A percentile compares a stretch with the other conserved stretches of the same genome.
These are phyloP conservation scores for Albifimbria verrucaria DNA, from an alignment of 2,329 filamentous ascomycete genomes.

Conservation along the genomic window DNA sequence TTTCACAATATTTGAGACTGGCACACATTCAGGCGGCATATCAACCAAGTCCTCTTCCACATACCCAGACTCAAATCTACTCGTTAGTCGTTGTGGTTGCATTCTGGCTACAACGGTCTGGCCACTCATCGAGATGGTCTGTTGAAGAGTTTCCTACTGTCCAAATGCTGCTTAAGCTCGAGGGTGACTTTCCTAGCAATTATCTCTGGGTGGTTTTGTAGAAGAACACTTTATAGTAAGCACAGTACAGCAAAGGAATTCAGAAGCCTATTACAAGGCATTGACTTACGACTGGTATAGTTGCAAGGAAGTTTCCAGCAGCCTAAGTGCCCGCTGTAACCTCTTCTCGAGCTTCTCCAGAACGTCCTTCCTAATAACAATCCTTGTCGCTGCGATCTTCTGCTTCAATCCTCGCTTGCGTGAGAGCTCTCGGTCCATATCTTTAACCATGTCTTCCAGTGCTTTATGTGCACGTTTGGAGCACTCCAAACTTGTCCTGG, in stretches of 20 bases:
- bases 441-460: constrained; percentile 12
- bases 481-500: constrained; percentile 4
- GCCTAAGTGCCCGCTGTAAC: constrained; percentile 9
- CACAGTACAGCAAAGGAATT: not conserved
- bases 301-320: constrained; percentile 13
- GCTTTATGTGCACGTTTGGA: constrained; percentile 10
- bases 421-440: constrained; percentile 11
- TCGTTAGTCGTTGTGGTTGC: not conserved
- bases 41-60: not conserved
- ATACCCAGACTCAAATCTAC: not conserved
- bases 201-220: not conserved
- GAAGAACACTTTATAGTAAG: not conserved
- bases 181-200: not conserved
- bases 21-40: no score
- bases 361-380: constrained; percentile 14
- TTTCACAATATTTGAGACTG: no score
- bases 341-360: constrained; percentile 13
- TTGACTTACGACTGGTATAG: constrained; percentile 16
- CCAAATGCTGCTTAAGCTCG: not conserved
- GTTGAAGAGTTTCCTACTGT: not conserved
- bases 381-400: constrained; percentile 15
- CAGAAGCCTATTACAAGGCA: not conserved
- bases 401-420: constrained; percentile 10
- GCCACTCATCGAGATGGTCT: not conserved
- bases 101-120: not conserved